Conservation (phyloP, 768 basidiomycete genomes). For the Candolleomyces eurysporus region DNA sequence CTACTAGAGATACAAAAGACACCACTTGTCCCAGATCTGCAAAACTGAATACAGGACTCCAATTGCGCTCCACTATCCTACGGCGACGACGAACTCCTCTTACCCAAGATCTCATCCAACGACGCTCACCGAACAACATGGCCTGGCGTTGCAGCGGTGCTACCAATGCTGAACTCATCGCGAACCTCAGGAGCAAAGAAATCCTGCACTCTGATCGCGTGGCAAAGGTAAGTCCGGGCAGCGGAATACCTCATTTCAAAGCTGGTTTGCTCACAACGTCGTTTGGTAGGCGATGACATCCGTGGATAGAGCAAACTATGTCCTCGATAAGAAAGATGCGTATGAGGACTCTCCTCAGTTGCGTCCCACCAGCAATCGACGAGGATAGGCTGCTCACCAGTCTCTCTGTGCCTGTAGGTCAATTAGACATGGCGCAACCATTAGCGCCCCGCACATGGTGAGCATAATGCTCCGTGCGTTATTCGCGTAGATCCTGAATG, state of each 20-base stretch:
- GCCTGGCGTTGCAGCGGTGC: slow-evolving; percentile 78
- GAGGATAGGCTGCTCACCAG: background rate
- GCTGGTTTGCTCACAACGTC: background rate
- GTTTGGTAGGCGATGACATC: slow-evolving; percentile 58
- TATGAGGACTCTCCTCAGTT: slow-evolving; percentile 82
- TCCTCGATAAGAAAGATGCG: slow-evolving; percentile 46
- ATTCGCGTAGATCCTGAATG: background rate
- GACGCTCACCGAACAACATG: slow-evolving; percentile 40
- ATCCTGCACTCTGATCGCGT: slow-evolving; percentile 60
- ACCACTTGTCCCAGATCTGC: too few relatives aligned
- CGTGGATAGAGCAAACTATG: slow-evolving; percentile 73
- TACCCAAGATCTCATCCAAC: background rate
- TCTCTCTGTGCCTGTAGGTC: slow-evolving; percentile 35
- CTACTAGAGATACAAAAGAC: too few relatives aligned
- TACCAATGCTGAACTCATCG: slow-evolving; percentile 70
- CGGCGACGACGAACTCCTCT: too few relatives aligned
- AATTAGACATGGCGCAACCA: slow-evolving; percentile 87
- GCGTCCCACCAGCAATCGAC: slow-evolving; percentile 16
- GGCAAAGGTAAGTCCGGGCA: slow-evolving; percentile 37
- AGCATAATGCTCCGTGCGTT: slow-evolving; percentile 5
- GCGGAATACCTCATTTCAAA: slow-evolving; percentile 15
- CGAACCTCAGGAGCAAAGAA: slow-evolving; percentile 54
- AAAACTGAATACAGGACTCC: too few relatives aligned
- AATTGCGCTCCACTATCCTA: too few relatives aligned
- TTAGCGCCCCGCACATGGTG: slow-evolving; percentile 98